phyloP scores from a whole-genome alignment of 2,329 filamentous ascomycete species.

The Polytolypa hystricis region DNA sequence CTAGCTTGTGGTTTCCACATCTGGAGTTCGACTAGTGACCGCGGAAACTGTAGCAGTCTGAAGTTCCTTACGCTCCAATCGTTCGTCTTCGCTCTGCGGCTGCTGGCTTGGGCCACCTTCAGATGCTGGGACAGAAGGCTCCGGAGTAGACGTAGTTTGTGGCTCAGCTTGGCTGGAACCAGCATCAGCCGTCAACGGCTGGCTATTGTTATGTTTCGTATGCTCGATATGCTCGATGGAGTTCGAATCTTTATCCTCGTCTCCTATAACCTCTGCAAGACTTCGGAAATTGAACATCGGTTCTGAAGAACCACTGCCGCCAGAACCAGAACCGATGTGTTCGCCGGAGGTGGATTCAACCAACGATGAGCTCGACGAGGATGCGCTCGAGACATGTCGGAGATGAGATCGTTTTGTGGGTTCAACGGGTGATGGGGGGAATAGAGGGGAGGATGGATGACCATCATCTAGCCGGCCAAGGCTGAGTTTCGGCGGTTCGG shows the following conservation, averaged over 20 bases:
- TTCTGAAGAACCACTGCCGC: constrained; percentile 47
- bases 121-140: too few relatives aligned
- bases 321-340: constrained; percentile 36
- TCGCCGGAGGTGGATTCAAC: constrained; percentile 47
- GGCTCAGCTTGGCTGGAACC: too few relatives aligned
- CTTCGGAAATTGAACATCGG: constrained; percentile 88
- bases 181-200: constrained; percentile 11
- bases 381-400: constrained; percentile 76
- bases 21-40: too few relatives aligned
- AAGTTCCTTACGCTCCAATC: too few relatives aligned
- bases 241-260: constrained; percentile 41
- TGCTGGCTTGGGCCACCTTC: too few relatives aligned
- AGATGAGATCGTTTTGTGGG: constrained; percentile 58
- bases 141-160: too few relatives aligned
- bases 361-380: constrained; percentile 68
- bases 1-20: too few relatives aligned
- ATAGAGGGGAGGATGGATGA: constrained; percentile 24
- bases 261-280: constrained; percentile 71
- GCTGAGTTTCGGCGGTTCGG: constrained; percentile 15
- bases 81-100: too few relatives aligned
- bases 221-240: constrained; percentile 29
- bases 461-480: constrained; percentile 13
- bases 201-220: constrained; percentile 11
- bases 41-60: too few relatives aligned
- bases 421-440: constrained; percentile 35